A percentile compares a stretch with the other conserved stretches of the same genome.
phyloP scores from a whole-genome alignment of 2,329 filamentous ascomycete species.

The Kalmusia sp. region DNA sequence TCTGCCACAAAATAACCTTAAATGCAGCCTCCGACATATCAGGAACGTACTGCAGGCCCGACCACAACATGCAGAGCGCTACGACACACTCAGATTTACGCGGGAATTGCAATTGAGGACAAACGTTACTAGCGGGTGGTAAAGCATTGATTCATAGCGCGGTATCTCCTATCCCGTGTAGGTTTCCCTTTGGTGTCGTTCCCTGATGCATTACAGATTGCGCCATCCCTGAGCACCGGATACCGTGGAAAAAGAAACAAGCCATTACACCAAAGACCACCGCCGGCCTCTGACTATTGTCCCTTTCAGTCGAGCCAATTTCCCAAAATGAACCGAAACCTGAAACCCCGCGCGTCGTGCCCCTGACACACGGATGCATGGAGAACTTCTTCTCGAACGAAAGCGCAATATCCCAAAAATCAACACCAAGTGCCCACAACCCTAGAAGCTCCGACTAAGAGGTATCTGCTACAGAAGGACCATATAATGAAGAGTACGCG shows the following conservation, averaged over 20 bases:
- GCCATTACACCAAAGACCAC: slow-evolving; percentile 19
- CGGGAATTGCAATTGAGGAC: not conserved
- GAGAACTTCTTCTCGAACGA: slow-evolving; percentile 13
- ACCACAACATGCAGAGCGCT: slow-evolving; percentile 6
- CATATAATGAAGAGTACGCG: slow-evolving; percentile 14
- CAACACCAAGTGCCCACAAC: slow-evolving; percentile 15
- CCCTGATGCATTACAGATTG: slow-evolving; percentile 22
- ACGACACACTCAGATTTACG: not conserved
- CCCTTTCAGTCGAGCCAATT: slow-evolving; percentile 19
- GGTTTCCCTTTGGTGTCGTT: slow-evolving; percentile 9
- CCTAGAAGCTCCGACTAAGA: slow-evolving; percentile 31
- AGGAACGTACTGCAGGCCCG: slow-evolving; percentile 31
- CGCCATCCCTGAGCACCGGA: slow-evolving; percentile 11
- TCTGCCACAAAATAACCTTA: slow-evolving; percentile 33
- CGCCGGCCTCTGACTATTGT: slow-evolving; percentile 15
- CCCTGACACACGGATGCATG: slow-evolving; percentile 28
- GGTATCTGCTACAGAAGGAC: slow-evolving; percentile 40
- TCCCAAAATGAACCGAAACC: slow-evolving; percentile 19
- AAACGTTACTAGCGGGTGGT: slow-evolving; percentile 5
- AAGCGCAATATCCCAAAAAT: slow-evolving; percentile 18
- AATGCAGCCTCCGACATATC: slow-evolving; percentile 37
- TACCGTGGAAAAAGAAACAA: slow-evolving; percentile 10
- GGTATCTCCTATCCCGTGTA: slow-evolving; percentile 26
- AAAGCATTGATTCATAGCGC: slow-evolving; percentile 27
- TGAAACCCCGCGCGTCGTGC: slow-evolving; percentile 17